These are phyloP conservation scores for Multifurca ochricompacta DNA, from an alignment of 768 basidiomycete species.

Conservation along the genomic window DNA sequence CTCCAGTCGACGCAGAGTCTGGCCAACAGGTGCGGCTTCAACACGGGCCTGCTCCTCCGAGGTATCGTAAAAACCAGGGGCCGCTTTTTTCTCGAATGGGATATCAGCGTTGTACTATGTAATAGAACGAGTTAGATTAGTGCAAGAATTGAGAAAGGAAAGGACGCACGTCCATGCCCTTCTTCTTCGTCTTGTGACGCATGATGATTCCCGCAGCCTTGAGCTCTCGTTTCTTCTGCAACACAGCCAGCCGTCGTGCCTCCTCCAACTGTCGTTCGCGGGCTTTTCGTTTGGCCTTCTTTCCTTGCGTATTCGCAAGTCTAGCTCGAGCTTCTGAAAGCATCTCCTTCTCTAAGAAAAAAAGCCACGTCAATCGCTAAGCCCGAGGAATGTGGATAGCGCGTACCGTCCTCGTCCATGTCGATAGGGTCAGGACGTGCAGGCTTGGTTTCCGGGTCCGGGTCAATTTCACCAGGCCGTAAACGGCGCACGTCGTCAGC, in stretches of 20 bases:
- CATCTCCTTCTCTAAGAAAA: conserved; percentile 89
- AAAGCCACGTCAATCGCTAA: conserved; percentile 3
- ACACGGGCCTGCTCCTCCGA: conserved; percentile 86
- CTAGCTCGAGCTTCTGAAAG: conserved; percentile 96
- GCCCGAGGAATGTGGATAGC: background rate
- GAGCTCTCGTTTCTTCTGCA: conserved; percentile 96
- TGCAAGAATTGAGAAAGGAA: background rate
- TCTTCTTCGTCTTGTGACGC: conserved; percentile 90
- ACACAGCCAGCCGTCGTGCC: conserved; percentile 83
- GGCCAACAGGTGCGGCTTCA: conserved; percentile 84
- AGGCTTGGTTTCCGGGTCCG: conserved; percentile 97
- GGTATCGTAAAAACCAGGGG: conserved; percentile 95
- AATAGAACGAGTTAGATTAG: conserved; percentile 10
- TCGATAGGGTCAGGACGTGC: conserved; percentile 98
- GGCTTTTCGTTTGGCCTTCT: conserved; percentile 98
- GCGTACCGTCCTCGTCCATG: conserved; percentile 97
- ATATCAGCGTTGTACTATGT: conserved; percentile 93
- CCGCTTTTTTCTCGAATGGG: conserved; percentile 95
- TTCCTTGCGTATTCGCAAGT: conserved; percentile 97
- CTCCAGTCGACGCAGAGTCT: conserved; percentile 84
- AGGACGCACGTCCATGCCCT: conserved; percentile 87
- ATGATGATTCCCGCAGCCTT: conserved; percentile 98
- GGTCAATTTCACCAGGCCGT: conserved; percentile 95
- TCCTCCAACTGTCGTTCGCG: conserved; percentile 96
- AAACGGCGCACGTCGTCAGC: conserved; percentile 89